Evolutionary conservation across 352 stramenopile genomes (phyloP), one percentile per base, ranked within the genome.

Genomic region (Pythium brachiatum): DNA sequence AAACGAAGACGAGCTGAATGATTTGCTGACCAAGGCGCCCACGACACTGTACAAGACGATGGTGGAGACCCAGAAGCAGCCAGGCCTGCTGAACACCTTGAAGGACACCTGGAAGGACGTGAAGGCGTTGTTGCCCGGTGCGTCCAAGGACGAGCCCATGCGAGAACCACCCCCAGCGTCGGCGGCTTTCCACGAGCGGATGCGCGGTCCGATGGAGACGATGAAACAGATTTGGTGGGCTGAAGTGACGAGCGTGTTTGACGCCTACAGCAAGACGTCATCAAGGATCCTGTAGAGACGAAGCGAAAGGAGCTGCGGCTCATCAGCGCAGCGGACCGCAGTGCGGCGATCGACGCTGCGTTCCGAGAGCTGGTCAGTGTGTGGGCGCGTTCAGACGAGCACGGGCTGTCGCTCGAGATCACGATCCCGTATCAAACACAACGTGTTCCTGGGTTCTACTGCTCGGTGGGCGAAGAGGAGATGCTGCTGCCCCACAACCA

Each of bases 181-280:
- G 13, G 3, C n/a, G 3, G 39, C 3, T 4, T 47, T 47, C 11
- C 39, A 18, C 18, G 39, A 47, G 6, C 39, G 39, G 4, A 47
- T 47, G 39, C 18, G 5, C 6, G 39, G 16, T 15, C 39, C 39
- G 3, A 7, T 47, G 39, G 39, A 47, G 39, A 47, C 39, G n/a
- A 47, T 47, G 39, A 47, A 47, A 18, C 39, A 47, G n/a, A 25
- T 47, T 4, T 47, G 39, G 39, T 47, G 39, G 39, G 39, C 39
- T 9, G 39, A 47, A 47, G 39, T 47, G 39, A 26, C 18, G n/a
- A 12, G 16, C 6, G 25, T 18, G 3, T 47, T 47, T 15, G 39
- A 47, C 18, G 39, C 18, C 4, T 47, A 47, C n/a, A 47, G 39
- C 39, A 15, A 47, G 39, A 47, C 11, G 39, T 47, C 16, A 47